Percentiles rank a stretch among this genome's conserved stretches.
phyloP scores from a whole-genome alignment of 2,329 filamentous ascomycete genomes.

The Botrytis porri region DNA sequence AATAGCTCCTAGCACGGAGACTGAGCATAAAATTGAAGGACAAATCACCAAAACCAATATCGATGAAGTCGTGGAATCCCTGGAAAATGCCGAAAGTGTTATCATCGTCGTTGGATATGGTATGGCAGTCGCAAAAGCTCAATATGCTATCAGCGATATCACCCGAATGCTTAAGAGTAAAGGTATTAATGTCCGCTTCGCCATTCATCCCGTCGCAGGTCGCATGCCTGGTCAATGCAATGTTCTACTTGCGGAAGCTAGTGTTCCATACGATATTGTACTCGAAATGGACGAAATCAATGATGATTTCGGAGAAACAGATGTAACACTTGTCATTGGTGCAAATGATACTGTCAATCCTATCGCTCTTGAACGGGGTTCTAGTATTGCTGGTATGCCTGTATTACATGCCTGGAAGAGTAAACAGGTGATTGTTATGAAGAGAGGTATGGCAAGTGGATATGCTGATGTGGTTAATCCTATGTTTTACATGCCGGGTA shows the following conservation, averaged over 20 bases:
- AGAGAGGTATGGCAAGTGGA: slow-evolving; percentile 82
- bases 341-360: slow-evolving; percentile 94
- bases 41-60: slow-evolving; percentile 73
- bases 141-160: slow-evolving; percentile 86
- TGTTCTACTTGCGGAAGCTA: slow-evolving; percentile 82
- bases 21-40: slow-evolving; percentile 74
- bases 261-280: slow-evolving; percentile 87
- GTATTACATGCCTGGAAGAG: slow-evolving; percentile 92
- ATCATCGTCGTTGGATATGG: slow-evolving; percentile 86
- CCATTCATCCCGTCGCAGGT: slow-evolving; percentile 85
- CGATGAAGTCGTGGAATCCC: slow-evolving; percentile 75
- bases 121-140: slow-evolving; percentile 91
- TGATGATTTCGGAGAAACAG: slow-evolving; percentile 82
- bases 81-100: slow-evolving; percentile 75
- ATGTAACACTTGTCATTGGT: slow-evolving; percentile 83
- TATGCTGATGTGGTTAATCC: slow-evolving; percentile 91
- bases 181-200: slow-evolving; percentile 80
- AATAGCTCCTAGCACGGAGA: slow-evolving; percentile 60
- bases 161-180: slow-evolving; percentile 69
- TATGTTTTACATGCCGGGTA: slow-evolving; percentile 89
- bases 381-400: slow-evolving; percentile 87
- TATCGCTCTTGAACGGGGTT: slow-evolving; percentile 78
- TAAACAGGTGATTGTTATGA: slow-evolving; percentile 91
- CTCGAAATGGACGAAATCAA: slow-evolving; percentile 97
- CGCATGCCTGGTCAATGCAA: slow-evolving; percentile 95